Base-by-base conservation (phyloP, 257 asterid genomes). In the Nicotiana obtusifolia region DNA sequence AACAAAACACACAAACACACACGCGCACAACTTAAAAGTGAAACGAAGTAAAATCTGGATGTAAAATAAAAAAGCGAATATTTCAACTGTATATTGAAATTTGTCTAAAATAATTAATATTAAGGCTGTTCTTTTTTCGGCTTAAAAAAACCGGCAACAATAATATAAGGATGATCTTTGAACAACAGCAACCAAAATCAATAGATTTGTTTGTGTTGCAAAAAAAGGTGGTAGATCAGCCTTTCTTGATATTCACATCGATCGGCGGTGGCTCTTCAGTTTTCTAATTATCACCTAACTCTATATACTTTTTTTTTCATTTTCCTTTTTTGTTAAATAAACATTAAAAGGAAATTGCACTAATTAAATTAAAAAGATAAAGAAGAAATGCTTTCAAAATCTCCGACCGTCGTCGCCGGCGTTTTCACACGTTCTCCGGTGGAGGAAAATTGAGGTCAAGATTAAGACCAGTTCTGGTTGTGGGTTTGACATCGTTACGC, bases 371-470 rank as follows among this genome's bases (percentile, higher is more conserved):
- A 41, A n/a, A 52, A 7, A 31, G 64, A n/a, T n/a, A n/a, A 19
- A 53, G 5, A 49, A 9, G 7, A 16, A 76, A 41, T n/a, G 24
- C 20, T 4, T 1, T 16, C 82, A 20, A 33, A 73, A 77, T 41
- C 44, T 17, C 79, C 60, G 22, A 44, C 24, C 37, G 4, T 28
- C 47, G 4, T 7, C 49, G 31, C 33, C 53, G 33, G 20, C 16
- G 52, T 20, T 54, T 11, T 80, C 77, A 80, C 83, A 49, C 26
- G 1, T 30, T 64, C 41, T 80, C 83, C 66, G 83, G 87, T 2
- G 87, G 85, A 15, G 87, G 84, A 6, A 80, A 44, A 62, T 82
- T 85, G 31, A 85, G 88, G 22, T 85, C 84, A 11, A 85, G 82
- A 66, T 78, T 76, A 30, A 85, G 49, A 77, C 52, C 35, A 17